A percentile compares a stretch with the other conserved stretches of the same genome.
These are phyloP conservation scores for Mycena latifolia DNA, from an alignment of 768 basidiomycete genomes.

Conservation along the genomic window DNA sequence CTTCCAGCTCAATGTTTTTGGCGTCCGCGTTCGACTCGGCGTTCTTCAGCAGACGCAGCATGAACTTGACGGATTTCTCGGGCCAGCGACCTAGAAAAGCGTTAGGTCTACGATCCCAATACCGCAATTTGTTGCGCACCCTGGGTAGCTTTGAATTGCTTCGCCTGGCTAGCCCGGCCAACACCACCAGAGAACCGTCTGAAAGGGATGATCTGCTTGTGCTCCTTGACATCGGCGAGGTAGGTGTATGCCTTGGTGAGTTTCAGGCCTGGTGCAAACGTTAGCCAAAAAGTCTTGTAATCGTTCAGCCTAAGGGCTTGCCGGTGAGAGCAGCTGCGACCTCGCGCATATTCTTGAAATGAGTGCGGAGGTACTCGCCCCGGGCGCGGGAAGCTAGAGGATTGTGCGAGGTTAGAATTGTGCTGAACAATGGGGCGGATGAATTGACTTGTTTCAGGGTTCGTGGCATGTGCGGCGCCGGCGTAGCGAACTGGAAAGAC, in stretches of 20 bases:
- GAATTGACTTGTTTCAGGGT: slow-evolving; percentile 94
- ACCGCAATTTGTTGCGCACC: slow-evolving; percentile 68
- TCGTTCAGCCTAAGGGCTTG: slow-evolving; percentile 52
- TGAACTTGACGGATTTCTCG: slow-evolving; percentile 97
- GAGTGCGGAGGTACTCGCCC: slow-evolving; percentile 98
- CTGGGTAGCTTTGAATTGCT: slow-evolving; percentile 97
- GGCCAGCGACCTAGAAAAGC: slow-evolving; percentile 94
- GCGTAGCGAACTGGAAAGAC: slow-evolving; percentile 88
- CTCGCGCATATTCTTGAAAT: slow-evolving; percentile 99
- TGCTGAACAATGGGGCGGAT: background rate
- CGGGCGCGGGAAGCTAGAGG: slow-evolving; percentile 87
- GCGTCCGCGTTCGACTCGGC: slow-evolving; percentile 99
- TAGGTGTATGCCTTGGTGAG: slow-evolving; percentile 96
- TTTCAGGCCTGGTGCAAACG: slow-evolving; percentile 75
- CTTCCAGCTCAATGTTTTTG: slow-evolving; percentile 94
- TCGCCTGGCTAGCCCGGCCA: slow-evolving; percentile 94
- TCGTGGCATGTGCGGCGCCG: slow-evolving; percentile 85
- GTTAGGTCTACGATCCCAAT: too few species aligned
- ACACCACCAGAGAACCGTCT: slow-evolving; percentile 95
- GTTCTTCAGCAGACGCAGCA: slow-evolving; percentile 95
- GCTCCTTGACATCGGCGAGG: slow-evolving; percentile 93
- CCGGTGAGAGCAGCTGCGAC: slow-evolving; percentile 95
- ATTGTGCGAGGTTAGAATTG: slow-evolving; percentile 35
- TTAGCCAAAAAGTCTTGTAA: background rate
- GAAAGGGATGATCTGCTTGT: slow-evolving; percentile 98